A percentile compares a stretch with the other conserved stretches of the same genome.
Evolutionary conservation across 495 filamentous ascomycete genomes (phyloP).

Genomic region (Podospora bellae-mahoneyi): DNA sequence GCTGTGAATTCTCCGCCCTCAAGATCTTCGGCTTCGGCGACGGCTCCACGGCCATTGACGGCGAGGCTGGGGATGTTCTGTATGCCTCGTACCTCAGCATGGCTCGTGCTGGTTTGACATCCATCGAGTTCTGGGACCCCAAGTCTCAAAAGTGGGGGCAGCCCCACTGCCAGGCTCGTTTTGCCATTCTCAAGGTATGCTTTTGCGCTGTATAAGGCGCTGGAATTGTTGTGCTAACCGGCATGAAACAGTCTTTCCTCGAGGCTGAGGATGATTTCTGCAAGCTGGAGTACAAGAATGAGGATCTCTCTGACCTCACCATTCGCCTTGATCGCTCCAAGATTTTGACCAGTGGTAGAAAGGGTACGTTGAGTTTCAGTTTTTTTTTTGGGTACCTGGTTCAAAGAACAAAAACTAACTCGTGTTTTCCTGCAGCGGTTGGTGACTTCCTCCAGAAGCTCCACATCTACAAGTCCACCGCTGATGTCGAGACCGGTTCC

Average conservation of each 20-base stretch:
- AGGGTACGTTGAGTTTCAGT: slow-evolving; percentile 35
- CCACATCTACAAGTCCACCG: slow-evolving; percentile 89
- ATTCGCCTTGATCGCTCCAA: slow-evolving; percentile 79
- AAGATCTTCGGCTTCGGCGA: slow-evolving; percentile 90
- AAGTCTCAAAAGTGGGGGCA: slow-evolving; percentile 90
- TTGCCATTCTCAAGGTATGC: slow-evolving; percentile 66
- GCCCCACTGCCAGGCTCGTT: slow-evolving; percentile 91
- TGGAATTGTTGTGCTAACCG: not conserved
- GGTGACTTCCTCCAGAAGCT: slow-evolving; percentile 87
- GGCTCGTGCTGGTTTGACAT: slow-evolving; percentile 81
- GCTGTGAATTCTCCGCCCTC: slow-evolving; percentile 83
- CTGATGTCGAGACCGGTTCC: slow-evolving; percentile 70
- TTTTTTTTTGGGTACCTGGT: not conserved
- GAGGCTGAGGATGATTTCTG: slow-evolving; percentile 77
- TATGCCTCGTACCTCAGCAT: slow-evolving; percentile 85
- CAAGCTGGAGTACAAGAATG: slow-evolving; percentile 66
- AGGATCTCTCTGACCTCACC: slow-evolving; percentile 75
- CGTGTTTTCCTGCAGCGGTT: slow-evolving; percentile 56
- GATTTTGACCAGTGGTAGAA: slow-evolving; percentile 62
- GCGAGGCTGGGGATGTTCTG: slow-evolving; percentile 78
- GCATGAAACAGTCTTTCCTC: slow-evolving; percentile 67
- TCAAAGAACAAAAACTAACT: slow-evolving; percentile 7
- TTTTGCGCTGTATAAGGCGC: too few relatives aligned
- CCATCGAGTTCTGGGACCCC: slow-evolving; percentile 87
- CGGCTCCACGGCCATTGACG: slow-evolving; percentile 63